Base-by-base conservation (phyloP, 352 stramenopile species). In the Phytophthora syringae region DNA sequence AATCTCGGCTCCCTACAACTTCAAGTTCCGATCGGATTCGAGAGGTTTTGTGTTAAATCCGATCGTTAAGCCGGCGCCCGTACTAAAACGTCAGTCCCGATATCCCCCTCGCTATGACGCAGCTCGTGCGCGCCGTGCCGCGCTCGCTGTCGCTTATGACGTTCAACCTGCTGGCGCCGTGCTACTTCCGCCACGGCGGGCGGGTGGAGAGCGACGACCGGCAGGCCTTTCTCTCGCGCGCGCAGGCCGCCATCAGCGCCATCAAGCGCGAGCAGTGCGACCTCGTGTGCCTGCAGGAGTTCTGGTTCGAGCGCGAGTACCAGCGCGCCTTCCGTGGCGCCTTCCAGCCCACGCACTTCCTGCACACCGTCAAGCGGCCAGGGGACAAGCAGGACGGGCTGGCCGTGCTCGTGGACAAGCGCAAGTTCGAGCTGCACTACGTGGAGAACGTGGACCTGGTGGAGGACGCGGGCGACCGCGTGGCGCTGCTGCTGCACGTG, bases 91-190 rank as follows among this genome's bases (percentile, higher is more conserved):
- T 70, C 52, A 70, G 53, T 62, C 44, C 39, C 34, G 6, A 47
- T 4, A 20, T 51, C 36, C 25, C 9, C 45, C 45, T 48, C 24
- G 27, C 24, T 28, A 32, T 32, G 27, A 9, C 27, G 27, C 27
- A 10, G 73, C 36, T 79, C 45, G 59, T 63, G 57, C 58, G 27
- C 27, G 27, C 69, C 68, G 21, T 60, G 56, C 18, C 10, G 36
- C 59, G 55, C 25, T 70, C 62, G 69, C 70, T 93, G 52, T 92
- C 85, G 69, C 77, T 95, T 60, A 89, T 95, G 84, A 93, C 85
- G 54, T 95, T 95, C 70, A 95, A 95, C 74, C 68, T 95, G 52
- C 78, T 95, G 51, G 87, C 87, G 32, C 87, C 87, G 52, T 95
- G 87, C 76, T 95, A 95, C 77, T 95, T 95, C 61, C 85, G 85